Percentiles rank a stretch among this genome's conserved stretches.
phyloP scores from a whole-genome alignment of 768 basidiomycete genomes.

The Boletus patriciae region DNA sequence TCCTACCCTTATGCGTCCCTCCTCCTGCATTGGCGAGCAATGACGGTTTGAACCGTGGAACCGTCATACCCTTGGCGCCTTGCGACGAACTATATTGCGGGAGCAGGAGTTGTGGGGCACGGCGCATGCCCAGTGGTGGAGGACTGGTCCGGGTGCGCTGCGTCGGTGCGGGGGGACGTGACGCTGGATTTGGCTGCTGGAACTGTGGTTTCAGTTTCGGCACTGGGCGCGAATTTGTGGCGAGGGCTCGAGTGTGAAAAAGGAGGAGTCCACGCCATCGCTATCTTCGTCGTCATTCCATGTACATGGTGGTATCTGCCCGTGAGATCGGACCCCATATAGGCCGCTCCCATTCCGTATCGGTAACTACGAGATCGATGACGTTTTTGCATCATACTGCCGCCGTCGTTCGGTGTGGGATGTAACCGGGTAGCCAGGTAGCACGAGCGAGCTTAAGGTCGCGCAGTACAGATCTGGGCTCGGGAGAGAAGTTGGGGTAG shows the following conservation, averaged over 20 bases:
- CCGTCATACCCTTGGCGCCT: constrained; percentile 11
- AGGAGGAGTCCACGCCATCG: constrained; percentile 22
- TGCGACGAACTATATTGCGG: constrained; percentile 28
- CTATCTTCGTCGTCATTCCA: constrained; percentile 18
- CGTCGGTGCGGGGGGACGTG: constrained; percentile 3
- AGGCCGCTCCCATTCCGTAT: constrained; percentile 17
- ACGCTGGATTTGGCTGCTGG: neutral
- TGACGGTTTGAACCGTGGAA: constrained; percentile 32
- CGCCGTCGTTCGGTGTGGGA: neutral
- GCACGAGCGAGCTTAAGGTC: constrained; percentile 6
- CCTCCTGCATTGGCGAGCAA: constrained; percentile 12
- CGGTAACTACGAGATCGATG: constrained; percentile 24
- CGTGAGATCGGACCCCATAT: neutral
- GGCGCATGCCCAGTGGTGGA: constrained; percentile 33
- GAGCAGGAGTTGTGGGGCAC: constrained; percentile 13
- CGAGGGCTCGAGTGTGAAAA: constrained; percentile 5
- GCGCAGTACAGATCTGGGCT: constrained; percentile 11
- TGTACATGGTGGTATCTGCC: constrained; percentile 10
- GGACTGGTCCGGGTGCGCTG: constrained; percentile 21
- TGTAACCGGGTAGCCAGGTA: too few species aligned
- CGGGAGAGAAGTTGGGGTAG: constrained; percentile 11
- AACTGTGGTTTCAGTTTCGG: constrained; percentile 3
- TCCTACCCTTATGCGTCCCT: neutral
- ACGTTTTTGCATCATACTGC: constrained; percentile 15
- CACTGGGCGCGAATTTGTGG: neutral